Conservation (phyloP, 2,329 filamentous ascomycete genomes). For the Neobulgaria alba region DNA sequence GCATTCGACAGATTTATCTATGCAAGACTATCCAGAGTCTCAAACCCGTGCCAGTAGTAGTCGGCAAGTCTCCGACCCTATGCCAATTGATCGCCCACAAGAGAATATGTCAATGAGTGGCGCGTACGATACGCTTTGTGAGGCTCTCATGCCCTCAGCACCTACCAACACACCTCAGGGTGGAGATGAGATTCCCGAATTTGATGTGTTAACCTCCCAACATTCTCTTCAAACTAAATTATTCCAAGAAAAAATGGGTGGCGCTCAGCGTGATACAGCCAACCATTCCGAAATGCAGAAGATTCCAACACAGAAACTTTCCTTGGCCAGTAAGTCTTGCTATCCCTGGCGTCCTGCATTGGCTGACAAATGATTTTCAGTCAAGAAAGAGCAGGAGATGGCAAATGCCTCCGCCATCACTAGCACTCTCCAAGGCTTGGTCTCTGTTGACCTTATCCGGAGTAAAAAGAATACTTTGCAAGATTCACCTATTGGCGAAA, state of each 20-base stretch:
- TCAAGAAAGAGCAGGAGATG: too few relatives aligned
- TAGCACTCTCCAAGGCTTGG: background rate
- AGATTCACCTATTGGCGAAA: background rate
- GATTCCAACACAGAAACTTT: too few relatives aligned
- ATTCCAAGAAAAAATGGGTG: too few relatives aligned
- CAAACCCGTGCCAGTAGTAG: slow-evolving; percentile 29
- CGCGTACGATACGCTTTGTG: slow-evolving; percentile 25
- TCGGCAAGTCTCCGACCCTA: slow-evolving; percentile 25
- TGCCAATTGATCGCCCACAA: slow-evolving; percentile 16
- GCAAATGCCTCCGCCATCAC: too few relatives aligned
- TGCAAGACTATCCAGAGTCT: slow-evolving; percentile 36
- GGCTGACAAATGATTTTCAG: too few relatives aligned
- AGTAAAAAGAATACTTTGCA: background rate
- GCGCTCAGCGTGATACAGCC: too few relatives aligned
- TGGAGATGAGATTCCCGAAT: slow-evolving; percentile 3
- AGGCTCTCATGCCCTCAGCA: slow-evolving; percentile 22
- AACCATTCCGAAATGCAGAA: too few relatives aligned
- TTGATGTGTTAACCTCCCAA: background rate
- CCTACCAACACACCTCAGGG: slow-evolving; percentile 24
- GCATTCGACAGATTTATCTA: slow-evolving; percentile 35
- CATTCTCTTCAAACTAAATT: too few relatives aligned
- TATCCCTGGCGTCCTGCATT: too few relatives aligned
- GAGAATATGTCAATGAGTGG: slow-evolving; percentile 20
- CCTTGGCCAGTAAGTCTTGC: too few relatives aligned
- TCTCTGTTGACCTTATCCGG: background rate